Conservation (phyloP, 257 asterid genomes). For the Scutellaria minor region DNA sequence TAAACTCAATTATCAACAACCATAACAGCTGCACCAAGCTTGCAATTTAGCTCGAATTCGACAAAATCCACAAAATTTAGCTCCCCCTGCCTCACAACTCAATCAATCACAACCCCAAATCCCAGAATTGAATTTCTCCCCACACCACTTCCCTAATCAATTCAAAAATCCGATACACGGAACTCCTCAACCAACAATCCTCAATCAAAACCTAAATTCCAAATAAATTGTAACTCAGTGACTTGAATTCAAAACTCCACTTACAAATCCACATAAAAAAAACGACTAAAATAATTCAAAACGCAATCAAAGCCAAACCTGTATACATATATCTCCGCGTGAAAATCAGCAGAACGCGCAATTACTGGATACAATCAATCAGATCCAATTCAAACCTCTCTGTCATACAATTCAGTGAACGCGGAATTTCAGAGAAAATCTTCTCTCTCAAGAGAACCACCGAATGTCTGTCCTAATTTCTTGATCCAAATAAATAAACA, state of each 20-base stretch:
- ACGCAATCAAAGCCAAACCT: constrained; percentile 24
- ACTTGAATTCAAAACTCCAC: constrained; percentile 18
- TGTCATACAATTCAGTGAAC: constrained; percentile 38
- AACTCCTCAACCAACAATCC: constrained; percentile 25
- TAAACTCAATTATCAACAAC: constrained; percentile 16
- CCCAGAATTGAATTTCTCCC: not conserved
- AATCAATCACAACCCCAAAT: constrained; percentile 25
- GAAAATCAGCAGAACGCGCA: constrained; percentile 36
- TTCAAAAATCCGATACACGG: constrained; percentile 17
- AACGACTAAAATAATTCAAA: constrained; percentile 6
- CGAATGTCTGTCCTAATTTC: constrained; percentile 43
- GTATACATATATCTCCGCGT: constrained; percentile 26
- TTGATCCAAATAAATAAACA: constrained; percentile 25
- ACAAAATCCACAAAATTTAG: constrained; percentile 16
- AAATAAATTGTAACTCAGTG: constrained; percentile 30
- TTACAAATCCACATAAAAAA: not conserved
- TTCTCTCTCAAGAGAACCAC: constrained; percentile 34
- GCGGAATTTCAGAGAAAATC: constrained; percentile 38
- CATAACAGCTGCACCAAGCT: constrained; percentile 25
- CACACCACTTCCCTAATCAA: constrained; percentile 29
- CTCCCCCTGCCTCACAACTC: constrained; percentile 1
- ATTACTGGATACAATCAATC: constrained; percentile 30
- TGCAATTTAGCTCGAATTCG: constrained; percentile 24
- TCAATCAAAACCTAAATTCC: constrained; percentile 13
- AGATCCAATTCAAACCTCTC: constrained; percentile 37